Base-by-base conservation (phyloP, 1,284 basidiomycete species). In the Cutaneotrichosporon mucoides region DNA sequence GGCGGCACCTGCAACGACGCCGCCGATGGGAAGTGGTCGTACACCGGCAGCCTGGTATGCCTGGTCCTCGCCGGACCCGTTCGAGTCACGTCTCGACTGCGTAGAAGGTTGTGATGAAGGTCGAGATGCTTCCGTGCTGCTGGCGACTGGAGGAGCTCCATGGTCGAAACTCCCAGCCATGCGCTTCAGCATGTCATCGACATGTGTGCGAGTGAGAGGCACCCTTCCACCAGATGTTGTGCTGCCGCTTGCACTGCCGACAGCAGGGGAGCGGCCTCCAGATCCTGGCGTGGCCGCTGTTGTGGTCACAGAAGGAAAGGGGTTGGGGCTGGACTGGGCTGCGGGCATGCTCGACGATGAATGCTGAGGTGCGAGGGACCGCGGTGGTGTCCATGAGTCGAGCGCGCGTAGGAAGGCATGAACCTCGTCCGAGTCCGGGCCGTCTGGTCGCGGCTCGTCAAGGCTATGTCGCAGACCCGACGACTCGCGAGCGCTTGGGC, bases 381-480 rank as follows among this genome's bases (percentile, higher is more conserved):
- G 70, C 2, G 74, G 73, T 41, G 71, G 73, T 0, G 76, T 72
- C 58, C 75, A 61, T 5, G 67, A 60, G 51, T 79, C 77, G 4
- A 79, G 69, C 2, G 75, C 71, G 33, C 71, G 73, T 16, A 79
- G 65, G 66, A 79, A 79, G 6, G 73, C 71, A 53, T 75, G 68
- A 33, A 79, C 75, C 35, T 76, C 77, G 47, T 76, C 76, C 13
- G 70, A 70, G 53, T 77, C 77, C 0, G 66, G 57, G 1, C 55
- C 45, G 1, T 49, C 59, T 0, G 68, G 57, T 2, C 55, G 50
- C 10, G 60, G 37, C 13, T 61, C 51, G 50, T 74, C 72, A 15
- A 70, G 55, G 57, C 67, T 73, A 60, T 68, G 69, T 34, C 67
- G 66, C 36, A 70, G 56, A 6, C 70, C 70, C 35, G 63, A 24